Evolutionary conservation across 2,329 filamentous ascomycete genomes (phyloP).

Genomic region (Hymenoscyphus scutula): DNA sequence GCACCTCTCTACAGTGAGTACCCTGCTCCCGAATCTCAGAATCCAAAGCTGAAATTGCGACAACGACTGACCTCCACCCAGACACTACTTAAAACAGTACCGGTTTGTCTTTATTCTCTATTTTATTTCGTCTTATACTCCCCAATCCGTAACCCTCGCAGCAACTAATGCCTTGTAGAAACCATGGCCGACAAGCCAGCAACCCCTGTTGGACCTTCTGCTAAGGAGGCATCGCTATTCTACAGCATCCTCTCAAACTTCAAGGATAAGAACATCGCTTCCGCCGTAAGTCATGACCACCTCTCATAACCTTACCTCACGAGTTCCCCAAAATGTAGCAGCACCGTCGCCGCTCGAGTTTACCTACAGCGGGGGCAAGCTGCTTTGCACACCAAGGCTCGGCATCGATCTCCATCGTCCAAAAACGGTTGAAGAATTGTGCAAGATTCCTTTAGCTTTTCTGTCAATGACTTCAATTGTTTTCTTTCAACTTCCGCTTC

Average conservation of each 20-base stretch:
- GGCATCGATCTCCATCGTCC: too few relatives aligned
- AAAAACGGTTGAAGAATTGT: neutral
- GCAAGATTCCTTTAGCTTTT: neutral
- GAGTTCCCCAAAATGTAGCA: too few relatives aligned
- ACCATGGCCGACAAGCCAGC: too few relatives aligned
- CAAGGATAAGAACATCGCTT: slow-evolving; percentile 13
- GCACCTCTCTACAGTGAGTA: neutral
- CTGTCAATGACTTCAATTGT: neutral
- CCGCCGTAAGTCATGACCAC: slow-evolving; percentile 21
- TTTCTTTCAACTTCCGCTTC: neutral
- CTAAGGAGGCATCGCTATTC: slow-evolving; percentile 26
- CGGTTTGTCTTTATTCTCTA: neutral
- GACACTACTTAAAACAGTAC: neutral
- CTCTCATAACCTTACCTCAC: neutral
- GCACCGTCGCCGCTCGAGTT: too few relatives aligned
- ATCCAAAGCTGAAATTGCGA: neutral
- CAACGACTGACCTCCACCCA: neutral
- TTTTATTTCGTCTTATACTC: neutral
- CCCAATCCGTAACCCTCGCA: too few relatives aligned
- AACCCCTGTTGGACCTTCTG: slow-evolving; percentile 6
- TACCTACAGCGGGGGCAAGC: too few relatives aligned
- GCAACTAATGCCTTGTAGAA: too few relatives aligned
- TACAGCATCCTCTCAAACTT: slow-evolving; percentile 21
- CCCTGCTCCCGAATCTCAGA: neutral
- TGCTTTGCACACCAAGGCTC: too few relatives aligned